Percentiles rank a stretch among this genome's conserved stretches.
phyloP scores from a whole-genome alignment of 306 rosid species.

The Bauhinia variegata region DNA sequence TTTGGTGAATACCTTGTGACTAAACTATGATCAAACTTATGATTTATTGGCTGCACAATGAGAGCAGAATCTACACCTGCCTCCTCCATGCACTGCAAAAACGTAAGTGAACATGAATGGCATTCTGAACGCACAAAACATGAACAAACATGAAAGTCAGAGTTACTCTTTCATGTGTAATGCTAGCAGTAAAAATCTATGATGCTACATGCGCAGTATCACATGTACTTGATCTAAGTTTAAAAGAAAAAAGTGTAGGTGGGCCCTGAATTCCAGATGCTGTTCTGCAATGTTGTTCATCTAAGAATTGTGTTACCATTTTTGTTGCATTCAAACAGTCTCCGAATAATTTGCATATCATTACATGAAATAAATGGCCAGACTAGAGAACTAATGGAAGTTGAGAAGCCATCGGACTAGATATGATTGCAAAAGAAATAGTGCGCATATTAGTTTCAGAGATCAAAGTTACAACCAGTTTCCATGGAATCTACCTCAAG shows the following conservation, averaged over 20 bases:
- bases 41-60: conserved; percentile 91
- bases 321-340: not conserved
- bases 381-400: not conserved
- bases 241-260: too few relatives aligned
- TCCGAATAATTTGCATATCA: not conserved
- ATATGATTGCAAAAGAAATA: not conserved
- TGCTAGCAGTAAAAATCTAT: too few relatives aligned
- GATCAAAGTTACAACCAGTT: conserved; percentile 17
- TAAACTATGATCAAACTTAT: conserved; percentile 81
- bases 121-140: not conserved
- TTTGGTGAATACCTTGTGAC: conserved; percentile 69
- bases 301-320: too few relatives aligned
- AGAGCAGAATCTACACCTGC: conserved; percentile 88
- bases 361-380: not conserved
- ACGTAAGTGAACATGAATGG: not conserved
- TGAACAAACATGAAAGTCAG: not conserved
- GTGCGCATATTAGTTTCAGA: not conserved
- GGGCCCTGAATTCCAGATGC: too few relatives aligned
- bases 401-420: not conserved
- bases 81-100: conserved; percentile 77
- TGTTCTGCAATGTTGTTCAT: too few relatives aligned
- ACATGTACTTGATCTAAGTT: too few relatives aligned
- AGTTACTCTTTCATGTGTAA: not conserved
- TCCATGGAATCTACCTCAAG: conserved; percentile 13
- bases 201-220: too few relatives aligned